Percentiles rank a stretch among this genome's conserved stretches.
Evolutionary conservation across 2,329 filamentous ascomycete genomes (phyloP).

Genomic region (Pezicula rhizophila): DNA sequence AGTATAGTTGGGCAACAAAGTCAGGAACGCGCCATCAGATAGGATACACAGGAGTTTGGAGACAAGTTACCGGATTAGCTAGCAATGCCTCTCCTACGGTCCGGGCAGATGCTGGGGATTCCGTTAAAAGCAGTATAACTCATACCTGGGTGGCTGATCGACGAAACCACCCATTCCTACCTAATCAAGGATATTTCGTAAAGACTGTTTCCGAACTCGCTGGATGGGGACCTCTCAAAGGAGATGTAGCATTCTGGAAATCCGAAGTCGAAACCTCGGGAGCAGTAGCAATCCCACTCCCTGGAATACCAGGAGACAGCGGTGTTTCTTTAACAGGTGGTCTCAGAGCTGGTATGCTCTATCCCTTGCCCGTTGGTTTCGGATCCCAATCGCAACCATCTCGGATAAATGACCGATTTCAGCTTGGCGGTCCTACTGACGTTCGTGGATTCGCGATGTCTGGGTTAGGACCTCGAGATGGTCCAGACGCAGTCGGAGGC

Average conservation of each 20-base stretch:
- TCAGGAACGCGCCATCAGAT: constrained; percentile 68
- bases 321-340: constrained; percentile 80
- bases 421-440: constrained; percentile 89
- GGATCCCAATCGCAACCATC: constrained; percentile 53
- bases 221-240: constrained; percentile 74
- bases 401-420: constrained; percentile 88
- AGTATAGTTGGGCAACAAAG: constrained; percentile 66
- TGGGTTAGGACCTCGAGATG: constrained; percentile 84
- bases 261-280: constrained; percentile 78
- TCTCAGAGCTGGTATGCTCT: constrained; percentile 75
- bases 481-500: constrained; percentile 78
- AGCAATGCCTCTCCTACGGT: constrained; percentile 74
- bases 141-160: constrained; percentile 77
- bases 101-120: constrained; percentile 80
- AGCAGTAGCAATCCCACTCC: constrained; percentile 67
- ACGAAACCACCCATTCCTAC: constrained; percentile 79
- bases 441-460: constrained; percentile 89
- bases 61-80: constrained; percentile 77
- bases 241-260: constrained; percentile 92
- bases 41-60: constrained; percentile 76
- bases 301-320: constrained; percentile 60
- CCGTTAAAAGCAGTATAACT: constrained; percentile 78
- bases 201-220: constrained; percentile 79
- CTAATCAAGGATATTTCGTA: constrained; percentile 73
- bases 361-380: constrained; percentile 66